phyloP scores from a whole-genome alignment of 345 rosid species.

The Psidium friedrichsthalianum region DNA sequence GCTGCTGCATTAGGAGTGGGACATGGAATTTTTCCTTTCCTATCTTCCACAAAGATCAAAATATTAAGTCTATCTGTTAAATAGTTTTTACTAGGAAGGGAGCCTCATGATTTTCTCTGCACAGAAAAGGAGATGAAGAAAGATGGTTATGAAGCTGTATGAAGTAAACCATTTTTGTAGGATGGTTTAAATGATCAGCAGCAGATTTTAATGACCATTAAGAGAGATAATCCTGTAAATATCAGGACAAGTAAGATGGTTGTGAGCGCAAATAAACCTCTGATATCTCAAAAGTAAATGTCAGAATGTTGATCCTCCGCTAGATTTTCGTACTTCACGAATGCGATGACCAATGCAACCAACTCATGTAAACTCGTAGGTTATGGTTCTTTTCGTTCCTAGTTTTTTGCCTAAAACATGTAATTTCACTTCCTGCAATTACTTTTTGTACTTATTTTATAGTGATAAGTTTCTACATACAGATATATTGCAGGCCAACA shows the following conservation, averaged over 20 bases:
- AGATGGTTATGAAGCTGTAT: not conserved
- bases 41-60: not conserved
- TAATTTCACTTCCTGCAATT: not conserved
- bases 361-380: too few relatives aligned
- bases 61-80: not conserved
- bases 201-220: not conserved
- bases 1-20: not conserved
- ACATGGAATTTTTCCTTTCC: not conserved
- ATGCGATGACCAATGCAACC: too few relatives aligned
- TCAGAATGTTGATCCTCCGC: too few relatives aligned
- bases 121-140: not conserved
- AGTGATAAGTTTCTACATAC: not conserved
- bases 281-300: too few relatives aligned
- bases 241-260: too few relatives aligned
- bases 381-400: too few relatives aligned
- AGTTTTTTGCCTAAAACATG: too few relatives aligned
- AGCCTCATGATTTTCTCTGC: not conserved
- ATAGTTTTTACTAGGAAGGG: not conserved
- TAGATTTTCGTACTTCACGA: too few relatives aligned
- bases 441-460: not conserved
- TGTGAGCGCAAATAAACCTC: too few relatives aligned
- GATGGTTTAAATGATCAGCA: not conserved
- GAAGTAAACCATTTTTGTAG: not conserved
- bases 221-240: too few relatives aligned
- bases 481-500: slow-evolving; percentile 56